Evolutionary conservation across 2,329 filamentous ascomycete species (phyloP), one percentile per base, ranked within the genome.

Genomic region (Ophiocordyceps camponoti-leonardi): DNA sequence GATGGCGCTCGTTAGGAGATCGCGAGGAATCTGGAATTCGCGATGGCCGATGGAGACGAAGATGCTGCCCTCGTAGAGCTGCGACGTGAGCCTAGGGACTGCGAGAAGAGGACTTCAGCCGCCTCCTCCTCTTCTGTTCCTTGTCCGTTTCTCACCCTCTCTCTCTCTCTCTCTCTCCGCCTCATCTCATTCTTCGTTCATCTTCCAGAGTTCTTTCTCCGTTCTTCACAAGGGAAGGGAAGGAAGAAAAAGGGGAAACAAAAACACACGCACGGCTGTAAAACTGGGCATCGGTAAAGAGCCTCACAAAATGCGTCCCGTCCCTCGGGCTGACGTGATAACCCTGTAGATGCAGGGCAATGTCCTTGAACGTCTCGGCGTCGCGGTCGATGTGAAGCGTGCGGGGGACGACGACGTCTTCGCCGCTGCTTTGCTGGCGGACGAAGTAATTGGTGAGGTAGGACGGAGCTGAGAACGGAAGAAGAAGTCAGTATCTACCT

Each of bases 371-470:
- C 0, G 87, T 95, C 14, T 71, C 71, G 0, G 90, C 88, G 62
- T 96, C 90, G 49, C 90, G 82, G 62, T 96, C 90, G 56, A 96
- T 95, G 64, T 95, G 95, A 7, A 96, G 71, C 0, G 90, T 94
- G 52, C 83, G 79, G 48, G 94, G 68, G 42, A 65, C 61, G 6
- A 56, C 70, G 48, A n/a, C n/a, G n/a, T n/a, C n/a, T n/a, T 78
- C 72, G 43, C 74, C 80, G 52, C 69, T 66, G 47, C 75, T 73
- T 39, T 95, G 64, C 64, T 95, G 88, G 55, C 85, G 84, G 53
- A 80, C 73, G 62, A 96, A 96, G 67, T 92, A 95, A 54, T 86
- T 82, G 19, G 90, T 94, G 65, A 96, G 95, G 63, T 95, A 95
- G 44, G 88, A 95, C 48, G 90, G 90, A 56, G 87, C 90, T 94